Conservation (phyloP, 768 basidiomycete genomes). For the Cubamyces lactineus region DNA sequence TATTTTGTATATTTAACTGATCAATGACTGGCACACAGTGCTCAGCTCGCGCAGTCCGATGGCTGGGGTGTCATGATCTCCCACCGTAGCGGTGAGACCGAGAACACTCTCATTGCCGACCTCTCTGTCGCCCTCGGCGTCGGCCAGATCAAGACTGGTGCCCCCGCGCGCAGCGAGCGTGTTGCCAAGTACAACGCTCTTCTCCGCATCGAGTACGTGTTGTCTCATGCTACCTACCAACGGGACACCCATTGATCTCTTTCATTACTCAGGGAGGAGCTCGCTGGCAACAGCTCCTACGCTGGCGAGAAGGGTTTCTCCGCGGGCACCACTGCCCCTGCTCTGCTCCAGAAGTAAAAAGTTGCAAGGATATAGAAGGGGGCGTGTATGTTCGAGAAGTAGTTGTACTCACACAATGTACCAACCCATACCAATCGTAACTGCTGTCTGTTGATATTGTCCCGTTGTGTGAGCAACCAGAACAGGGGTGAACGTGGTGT, state of each 20-base stretch:
- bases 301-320: conserved; percentile 84
- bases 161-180: conserved; percentile 94
- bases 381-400: conserved; percentile 23
- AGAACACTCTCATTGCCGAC: conserved; percentile 96
- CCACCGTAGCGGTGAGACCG: conserved; percentile 98
- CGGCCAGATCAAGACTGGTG: conserved; percentile 99
- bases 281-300: conserved; percentile 62
- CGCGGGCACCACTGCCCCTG: conserved; percentile 72
- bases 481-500: neutral
- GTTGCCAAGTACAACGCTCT: conserved; percentile 93
- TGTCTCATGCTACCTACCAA: conserved; percentile 2
- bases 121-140: conserved; percentile 90
- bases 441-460: neutral
- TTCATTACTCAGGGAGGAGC: conserved; percentile 65
- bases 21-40: conserved; percentile 33
- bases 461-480: neutral
- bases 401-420: conserved; percentile 21
- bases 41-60: conserved; percentile 93
- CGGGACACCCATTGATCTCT: conserved; percentile 21
- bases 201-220: conserved; percentile 84
- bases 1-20: neutral
- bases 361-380: neutral
- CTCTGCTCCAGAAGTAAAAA: conserved; percentile 57
- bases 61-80: conserved; percentile 99
- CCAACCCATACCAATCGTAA: conserved; percentile 12